Percentiles rank a stretch among this genome's conserved stretches.
Evolutionary conservation across 176 grass and related monocot genomes (phyloP).

Genomic region (Melocanna baccifera): DNA sequence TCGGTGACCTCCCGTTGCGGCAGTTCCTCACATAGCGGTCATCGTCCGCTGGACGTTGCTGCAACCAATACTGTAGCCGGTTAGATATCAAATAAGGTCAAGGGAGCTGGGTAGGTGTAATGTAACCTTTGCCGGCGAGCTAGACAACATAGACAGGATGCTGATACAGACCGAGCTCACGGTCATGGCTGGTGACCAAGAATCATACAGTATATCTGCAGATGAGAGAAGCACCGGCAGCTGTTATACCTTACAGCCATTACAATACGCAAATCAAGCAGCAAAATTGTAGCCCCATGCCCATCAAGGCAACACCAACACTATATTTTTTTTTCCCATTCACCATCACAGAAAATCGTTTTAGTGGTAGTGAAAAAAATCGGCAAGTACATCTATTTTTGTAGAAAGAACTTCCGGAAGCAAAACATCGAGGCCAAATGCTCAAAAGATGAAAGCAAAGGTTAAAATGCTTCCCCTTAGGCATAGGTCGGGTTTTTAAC

Average conservation of each 20-base stretch:
- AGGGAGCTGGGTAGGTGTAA: not conserved
- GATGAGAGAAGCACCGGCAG: not conserved
- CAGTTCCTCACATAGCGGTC: conserved; percentile 91
- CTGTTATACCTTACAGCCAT: not conserved
- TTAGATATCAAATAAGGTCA: not conserved
- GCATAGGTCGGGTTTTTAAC: not conserved
- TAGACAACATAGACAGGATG: conserved; percentile 93
- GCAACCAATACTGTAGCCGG: conserved; percentile 34
- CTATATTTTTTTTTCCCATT: not conserved
- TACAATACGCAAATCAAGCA: not conserved
- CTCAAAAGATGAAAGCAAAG: not conserved
- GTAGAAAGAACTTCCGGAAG: not conserved
- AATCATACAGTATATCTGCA: conserved; percentile 96
- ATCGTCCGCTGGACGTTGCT: conserved; percentile 79
- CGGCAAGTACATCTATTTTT: not conserved
- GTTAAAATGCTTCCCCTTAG: not conserved
- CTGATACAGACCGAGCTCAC: conserved; percentile 94
- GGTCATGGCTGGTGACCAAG: conserved; percentile 94
- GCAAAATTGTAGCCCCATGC: not conserved
- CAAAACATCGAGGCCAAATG: not conserved
- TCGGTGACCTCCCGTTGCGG: conserved; percentile 73
- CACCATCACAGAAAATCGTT: not conserved
- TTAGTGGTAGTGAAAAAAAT: not conserved
- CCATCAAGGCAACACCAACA: not conserved
- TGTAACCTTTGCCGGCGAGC: conserved; percentile 78